A percentile compares a stretch with the other conserved stretches of the same genome.
phyloP scores from a whole-genome alignment of 805 yeast species.

The Kurtzmaniella cleridarum region DNA sequence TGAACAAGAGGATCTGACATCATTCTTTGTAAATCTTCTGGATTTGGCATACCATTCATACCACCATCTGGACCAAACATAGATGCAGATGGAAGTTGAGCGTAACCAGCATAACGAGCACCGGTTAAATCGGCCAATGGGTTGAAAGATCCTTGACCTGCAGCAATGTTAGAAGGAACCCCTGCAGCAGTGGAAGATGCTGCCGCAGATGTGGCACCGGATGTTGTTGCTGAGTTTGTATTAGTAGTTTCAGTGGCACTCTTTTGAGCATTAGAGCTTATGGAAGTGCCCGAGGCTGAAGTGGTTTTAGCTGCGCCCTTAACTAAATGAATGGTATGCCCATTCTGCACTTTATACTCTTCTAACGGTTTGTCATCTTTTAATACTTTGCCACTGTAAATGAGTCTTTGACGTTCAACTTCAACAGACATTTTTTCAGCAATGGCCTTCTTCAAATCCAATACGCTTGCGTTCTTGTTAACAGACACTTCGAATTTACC shows the following conservation, averaged over 20 bases:
- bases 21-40: slow-evolving; percentile 69
- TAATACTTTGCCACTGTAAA: slow-evolving; percentile 89
- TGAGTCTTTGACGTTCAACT: slow-evolving; percentile 76
- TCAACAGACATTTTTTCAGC: slow-evolving; percentile 61
- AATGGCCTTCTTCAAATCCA: slow-evolving; percentile 62
- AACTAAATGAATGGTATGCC: slow-evolving; percentile 86
- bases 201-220: slow-evolving; percentile 12
- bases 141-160: slow-evolving; percentile 86
- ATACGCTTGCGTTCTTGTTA: slow-evolving; percentile 49
- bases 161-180: slow-evolving; percentile 74
- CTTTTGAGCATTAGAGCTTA: slow-evolving; percentile 16
- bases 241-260: slow-evolving; percentile 17
- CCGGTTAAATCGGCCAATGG: slow-evolving; percentile 91
- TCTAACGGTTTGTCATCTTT: slow-evolving; percentile 75
- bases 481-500: slow-evolving; percentile 67
- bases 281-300: slow-evolving; percentile 24
- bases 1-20: slow-evolving; percentile 78
- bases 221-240: slow-evolving; percentile 9
- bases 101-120: slow-evolving; percentile 91
- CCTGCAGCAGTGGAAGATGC: slow-evolving; percentile 13
- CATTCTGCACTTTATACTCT: slow-evolving; percentile 75
- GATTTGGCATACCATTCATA: slow-evolving; percentile 69
- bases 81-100: slow-evolving; percentile 79
- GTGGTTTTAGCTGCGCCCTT: slow-evolving; percentile 51
- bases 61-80: slow-evolving; percentile 97